A percentile compares a stretch with the other conserved stretches of the same genome.
These are phyloP conservation scores for Rhodomyrtus tomentosa DNA, from an alignment of 345 rosid genomes.

Conservation along the genomic window DNA sequence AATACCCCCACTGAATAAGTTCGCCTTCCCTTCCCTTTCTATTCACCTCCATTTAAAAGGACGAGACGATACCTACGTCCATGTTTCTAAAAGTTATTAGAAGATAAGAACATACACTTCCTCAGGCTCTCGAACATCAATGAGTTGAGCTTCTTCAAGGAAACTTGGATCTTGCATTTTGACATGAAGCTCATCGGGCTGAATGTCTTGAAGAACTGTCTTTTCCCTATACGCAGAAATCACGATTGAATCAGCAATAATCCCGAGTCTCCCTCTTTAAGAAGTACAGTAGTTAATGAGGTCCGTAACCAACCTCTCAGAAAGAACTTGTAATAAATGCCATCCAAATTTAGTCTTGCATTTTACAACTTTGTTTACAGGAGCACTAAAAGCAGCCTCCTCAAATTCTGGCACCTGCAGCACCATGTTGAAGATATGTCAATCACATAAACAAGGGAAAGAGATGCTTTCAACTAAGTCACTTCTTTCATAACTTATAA, in stretches of 20 bases:
- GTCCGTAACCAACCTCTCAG: constrained; percentile 55
- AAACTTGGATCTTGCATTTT: constrained; percentile 76
- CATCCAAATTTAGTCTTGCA: constrained; percentile 87
- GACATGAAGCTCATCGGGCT: constrained; percentile 55
- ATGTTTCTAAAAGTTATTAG: neutral
- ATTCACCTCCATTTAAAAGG: neutral
- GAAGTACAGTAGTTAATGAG: neutral
- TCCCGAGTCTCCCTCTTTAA: neutral
- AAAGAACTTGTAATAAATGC: constrained; percentile 86
- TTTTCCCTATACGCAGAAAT: constrained; percentile 29
- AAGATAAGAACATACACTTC: constrained; percentile 60
- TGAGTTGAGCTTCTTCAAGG: constrained; percentile 62
- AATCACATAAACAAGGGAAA: neutral
- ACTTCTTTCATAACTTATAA: neutral
- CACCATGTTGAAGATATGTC: constrained; percentile 3
- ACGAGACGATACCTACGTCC: neutral
- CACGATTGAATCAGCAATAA: neutral
- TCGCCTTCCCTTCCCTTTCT: too few relatives aligned
- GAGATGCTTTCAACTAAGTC: neutral
- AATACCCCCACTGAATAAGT: neutral
- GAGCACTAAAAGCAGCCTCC: constrained; percentile 75
- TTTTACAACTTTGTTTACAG: constrained; percentile 56
- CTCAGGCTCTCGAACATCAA: constrained; percentile 89
- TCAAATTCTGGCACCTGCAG: constrained; percentile 85
- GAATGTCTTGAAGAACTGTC: constrained; percentile 40